A percentile compares a stretch with the other conserved stretches of the same genome.
phyloP scores from a whole-genome alignment of 192 early-diverging fungal species.

The Martensiomyces pterosporus region DNA sequence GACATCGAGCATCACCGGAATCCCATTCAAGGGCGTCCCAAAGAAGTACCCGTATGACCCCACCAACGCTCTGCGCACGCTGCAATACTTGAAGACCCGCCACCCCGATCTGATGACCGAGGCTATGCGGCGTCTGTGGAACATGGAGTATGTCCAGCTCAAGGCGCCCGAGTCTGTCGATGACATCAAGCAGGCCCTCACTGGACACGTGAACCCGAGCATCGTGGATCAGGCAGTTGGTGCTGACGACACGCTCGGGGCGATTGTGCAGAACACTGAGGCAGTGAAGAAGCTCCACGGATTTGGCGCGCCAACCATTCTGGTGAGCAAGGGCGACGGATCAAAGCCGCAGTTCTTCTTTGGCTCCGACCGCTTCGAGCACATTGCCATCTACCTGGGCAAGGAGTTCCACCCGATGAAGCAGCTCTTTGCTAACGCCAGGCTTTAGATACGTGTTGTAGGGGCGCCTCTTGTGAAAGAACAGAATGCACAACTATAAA shows the following conservation, averaged over 20 bases:
- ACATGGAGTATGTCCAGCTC: conserved; percentile 27
- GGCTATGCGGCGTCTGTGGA: conserved; percentile 39
- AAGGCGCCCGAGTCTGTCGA: conserved; percentile 18
- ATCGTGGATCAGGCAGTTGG: conserved; percentile 24
- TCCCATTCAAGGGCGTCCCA: conserved; percentile 37
- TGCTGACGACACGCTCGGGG: conserved; percentile 8
- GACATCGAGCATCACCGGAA: conserved; percentile 29
- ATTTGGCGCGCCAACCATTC: conserved; percentile 42
- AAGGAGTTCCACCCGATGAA: conserved; percentile 36
- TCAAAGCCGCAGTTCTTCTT: conserved; percentile 37
- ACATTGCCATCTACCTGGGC: conserved; percentile 32
- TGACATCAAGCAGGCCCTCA: conserved; percentile 25
- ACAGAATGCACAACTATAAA: too few relatives aligned
- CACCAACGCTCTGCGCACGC: conserved; percentile 18
- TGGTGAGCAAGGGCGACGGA: conserved; percentile 12
- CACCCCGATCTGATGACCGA: conserved; percentile 17
- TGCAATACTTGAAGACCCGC: conserved; percentile 26
- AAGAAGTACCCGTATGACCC: conserved; percentile 34
- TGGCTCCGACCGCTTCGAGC: conserved; percentile 45
- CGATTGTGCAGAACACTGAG: conserved; percentile 15
- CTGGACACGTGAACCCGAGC: conserved; percentile 3
- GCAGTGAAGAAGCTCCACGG: conserved; percentile 15
- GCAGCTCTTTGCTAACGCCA: conserved; percentile 35
- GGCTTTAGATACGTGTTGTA: too few relatives aligned
- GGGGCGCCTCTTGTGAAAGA: too few relatives aligned